Conservation (phyloP, 2,329 filamentous ascomycete genomes). For the Colletotrichum sp. region DNA sequence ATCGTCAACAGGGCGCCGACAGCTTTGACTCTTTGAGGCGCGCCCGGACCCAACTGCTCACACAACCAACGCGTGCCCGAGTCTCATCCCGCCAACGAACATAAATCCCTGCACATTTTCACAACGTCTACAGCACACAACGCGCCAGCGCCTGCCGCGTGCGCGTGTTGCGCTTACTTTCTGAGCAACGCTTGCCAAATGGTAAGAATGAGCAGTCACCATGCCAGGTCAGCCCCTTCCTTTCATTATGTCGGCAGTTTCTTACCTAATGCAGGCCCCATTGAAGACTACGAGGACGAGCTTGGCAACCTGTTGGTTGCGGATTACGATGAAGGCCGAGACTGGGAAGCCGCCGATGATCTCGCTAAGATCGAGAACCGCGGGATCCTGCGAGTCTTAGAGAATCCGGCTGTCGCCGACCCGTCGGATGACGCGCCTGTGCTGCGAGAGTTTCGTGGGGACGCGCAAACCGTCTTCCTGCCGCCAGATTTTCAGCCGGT, state of each 20-base stretch:
- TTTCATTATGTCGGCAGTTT: background rate
- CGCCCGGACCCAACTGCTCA: background rate
- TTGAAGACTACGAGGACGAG: background rate
- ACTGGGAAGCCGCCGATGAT: background rate
- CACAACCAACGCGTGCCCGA: background rate
- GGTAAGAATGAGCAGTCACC: background rate
- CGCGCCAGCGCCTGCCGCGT: background rate
- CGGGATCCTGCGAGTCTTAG: background rate
- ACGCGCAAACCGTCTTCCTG: background rate
- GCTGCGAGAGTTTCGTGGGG: background rate
- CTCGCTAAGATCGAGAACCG: background rate
- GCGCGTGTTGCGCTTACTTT: background rate
- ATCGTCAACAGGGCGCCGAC: background rate
- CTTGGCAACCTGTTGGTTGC: background rate
- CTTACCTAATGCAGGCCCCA: background rate
- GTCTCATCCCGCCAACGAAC: background rate
- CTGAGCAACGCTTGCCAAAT: background rate
- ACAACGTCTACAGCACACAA: background rate
- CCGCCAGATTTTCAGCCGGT: background rate
- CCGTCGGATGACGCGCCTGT: background rate
- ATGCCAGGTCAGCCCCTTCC: background rate
- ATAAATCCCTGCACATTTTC: background rate
- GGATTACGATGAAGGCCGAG: background rate
- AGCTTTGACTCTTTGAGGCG: background rate
- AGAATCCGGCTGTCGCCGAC: background rate